A percentile compares a stretch with the other conserved stretches of the same genome.
These are phyloP conservation scores for Moringa oleifera DNA, from an alignment of 345 rosid genomes.

Conservation along the genomic window DNA sequence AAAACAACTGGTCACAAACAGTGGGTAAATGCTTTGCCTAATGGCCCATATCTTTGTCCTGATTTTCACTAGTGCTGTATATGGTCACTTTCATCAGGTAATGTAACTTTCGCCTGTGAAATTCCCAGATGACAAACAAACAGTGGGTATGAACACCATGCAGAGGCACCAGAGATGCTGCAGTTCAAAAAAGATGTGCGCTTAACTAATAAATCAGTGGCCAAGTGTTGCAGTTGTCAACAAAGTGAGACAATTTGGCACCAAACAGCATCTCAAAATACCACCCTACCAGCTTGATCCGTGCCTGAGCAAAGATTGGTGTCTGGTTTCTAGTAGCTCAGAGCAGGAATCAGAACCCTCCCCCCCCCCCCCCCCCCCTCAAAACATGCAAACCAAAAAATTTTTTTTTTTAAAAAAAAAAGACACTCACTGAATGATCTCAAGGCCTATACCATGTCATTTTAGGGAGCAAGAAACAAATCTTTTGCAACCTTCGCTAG, in stretches of 20 bases:
- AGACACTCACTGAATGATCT: background rate
- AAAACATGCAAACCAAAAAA: no score
- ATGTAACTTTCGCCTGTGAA: conserved; percentile 5
- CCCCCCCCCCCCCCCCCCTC: no score
- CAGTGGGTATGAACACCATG: conserved; percentile 9
- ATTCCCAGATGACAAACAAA: conserved; percentile 8
- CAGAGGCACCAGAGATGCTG: conserved; percentile 16
- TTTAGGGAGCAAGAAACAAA: conserved; percentile 1
- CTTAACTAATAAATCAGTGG: conserved; percentile 3
- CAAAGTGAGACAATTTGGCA: conserved; percentile 11
- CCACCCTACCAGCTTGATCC: conserved; percentile 1
- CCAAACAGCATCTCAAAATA: conserved; percentile 10
- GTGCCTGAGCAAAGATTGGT: background rate
- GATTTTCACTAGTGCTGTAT: conserved; percentile 2
- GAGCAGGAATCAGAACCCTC: conserved; percentile 2
- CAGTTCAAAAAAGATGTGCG: conserved; percentile 1
- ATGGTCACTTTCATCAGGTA: conserved; percentile 17
- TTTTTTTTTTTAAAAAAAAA: no score
- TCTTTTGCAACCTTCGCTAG: background rate
- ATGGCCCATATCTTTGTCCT: no score
- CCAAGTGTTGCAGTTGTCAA: conserved; percentile 12
- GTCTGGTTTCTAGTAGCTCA: background rate
- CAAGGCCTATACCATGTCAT: background rate
- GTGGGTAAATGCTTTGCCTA: no score
- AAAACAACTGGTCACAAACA: no score